These are phyloP conservation scores for Pyrenopolyporus hunteri DNA, from an alignment of 495 filamentous ascomycete species.

Conservation along the genomic window DNA sequence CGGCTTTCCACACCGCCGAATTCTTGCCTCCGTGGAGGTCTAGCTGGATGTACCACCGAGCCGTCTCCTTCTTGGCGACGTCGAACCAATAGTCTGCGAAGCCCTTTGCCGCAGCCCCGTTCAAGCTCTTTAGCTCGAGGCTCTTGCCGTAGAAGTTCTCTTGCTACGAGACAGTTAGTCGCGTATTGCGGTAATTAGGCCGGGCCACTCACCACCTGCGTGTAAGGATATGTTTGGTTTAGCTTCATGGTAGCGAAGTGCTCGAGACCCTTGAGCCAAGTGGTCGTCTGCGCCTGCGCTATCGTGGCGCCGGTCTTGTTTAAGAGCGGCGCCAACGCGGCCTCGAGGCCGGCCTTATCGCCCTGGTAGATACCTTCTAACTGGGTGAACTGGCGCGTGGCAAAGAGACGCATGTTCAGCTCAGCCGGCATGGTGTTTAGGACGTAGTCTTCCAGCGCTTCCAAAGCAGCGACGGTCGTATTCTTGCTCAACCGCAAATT, in stretches of 20 bases:
- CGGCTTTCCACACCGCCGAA: conserved; percentile 47
- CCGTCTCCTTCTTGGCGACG: conserved; percentile 43
- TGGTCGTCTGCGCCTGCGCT: conserved; percentile 44
- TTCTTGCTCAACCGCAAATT: conserved; percentile 49
- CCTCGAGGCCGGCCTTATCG: conserved; percentile 40
- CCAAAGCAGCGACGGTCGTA: conserved; percentile 37
- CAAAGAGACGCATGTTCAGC: conserved; percentile 53
- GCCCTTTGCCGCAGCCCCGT: conserved; percentile 39
- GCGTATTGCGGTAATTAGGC: background rate
- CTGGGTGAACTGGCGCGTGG: conserved; percentile 47
- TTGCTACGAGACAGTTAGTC: conserved; percentile 42
- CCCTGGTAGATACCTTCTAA: conserved; percentile 53
- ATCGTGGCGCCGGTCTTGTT: conserved; percentile 42
- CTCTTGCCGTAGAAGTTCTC: conserved; percentile 56
- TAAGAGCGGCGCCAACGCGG: conserved; percentile 48
- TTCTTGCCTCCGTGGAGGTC: conserved; percentile 53
- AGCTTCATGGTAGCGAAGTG: conserved; percentile 51
- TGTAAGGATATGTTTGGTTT: conserved; percentile 52
- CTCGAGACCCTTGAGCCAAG: conserved; percentile 50
- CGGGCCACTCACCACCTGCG: conserved; percentile 39
- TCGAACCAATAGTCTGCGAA: conserved; percentile 52
- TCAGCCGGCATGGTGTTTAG: conserved; percentile 48
- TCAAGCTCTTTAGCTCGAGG: conserved; percentile 48
- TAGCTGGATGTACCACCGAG: conserved; percentile 53
- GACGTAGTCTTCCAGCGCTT: conserved; percentile 50